phyloP scores from a whole-genome alignment of 2,329 filamentous ascomycete species.

The Cladosporium velox region DNA sequence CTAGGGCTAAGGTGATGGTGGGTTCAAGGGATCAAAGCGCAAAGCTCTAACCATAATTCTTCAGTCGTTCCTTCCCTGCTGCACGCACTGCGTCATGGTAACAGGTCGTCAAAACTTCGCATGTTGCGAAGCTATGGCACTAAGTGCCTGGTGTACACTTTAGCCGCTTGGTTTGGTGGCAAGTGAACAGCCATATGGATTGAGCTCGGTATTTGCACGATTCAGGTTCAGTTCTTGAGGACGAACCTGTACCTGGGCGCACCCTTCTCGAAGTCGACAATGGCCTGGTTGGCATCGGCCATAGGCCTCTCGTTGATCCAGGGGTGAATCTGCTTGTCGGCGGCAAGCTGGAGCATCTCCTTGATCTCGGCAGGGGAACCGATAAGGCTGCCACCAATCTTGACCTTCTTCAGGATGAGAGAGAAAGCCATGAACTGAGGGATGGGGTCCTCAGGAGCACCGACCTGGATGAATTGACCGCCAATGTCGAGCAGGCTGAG shows the following conservation, averaged over 20 bases:
- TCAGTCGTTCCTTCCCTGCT: background rate
- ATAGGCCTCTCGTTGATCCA: conserved; percentile 64
- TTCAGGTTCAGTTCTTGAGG: conserved; percentile 36
- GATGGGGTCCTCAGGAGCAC: conserved; percentile 60
- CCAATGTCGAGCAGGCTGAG: conserved; percentile 59
- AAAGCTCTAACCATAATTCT: background rate
- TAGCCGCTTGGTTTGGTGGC: background rate
- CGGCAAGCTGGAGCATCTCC: conserved; percentile 63
- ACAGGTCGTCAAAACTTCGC: background rate
- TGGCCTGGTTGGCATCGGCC: conserved; percentile 58
- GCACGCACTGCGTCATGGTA: background rate
- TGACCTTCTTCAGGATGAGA: conserved; percentile 57
- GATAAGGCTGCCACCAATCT: conserved; percentile 48
- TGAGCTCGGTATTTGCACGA: background rate
- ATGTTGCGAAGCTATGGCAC: background rate
- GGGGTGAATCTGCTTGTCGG: conserved; percentile 58
- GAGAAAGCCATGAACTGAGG: conserved; percentile 58
- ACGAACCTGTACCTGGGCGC: conserved; percentile 51
- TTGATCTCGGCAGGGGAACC: conserved; percentile 59
- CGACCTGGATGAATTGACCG: conserved; percentile 65
- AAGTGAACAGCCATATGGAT: background rate
- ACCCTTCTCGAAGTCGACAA: conserved; percentile 60
- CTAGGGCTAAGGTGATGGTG: background rate
- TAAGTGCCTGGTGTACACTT: background rate
- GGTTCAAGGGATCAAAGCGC: background rate